Evolutionary conservation across 2,329 filamentous ascomycete genomes (phyloP).

Genomic region (Diaporthe amygdali): DNA sequence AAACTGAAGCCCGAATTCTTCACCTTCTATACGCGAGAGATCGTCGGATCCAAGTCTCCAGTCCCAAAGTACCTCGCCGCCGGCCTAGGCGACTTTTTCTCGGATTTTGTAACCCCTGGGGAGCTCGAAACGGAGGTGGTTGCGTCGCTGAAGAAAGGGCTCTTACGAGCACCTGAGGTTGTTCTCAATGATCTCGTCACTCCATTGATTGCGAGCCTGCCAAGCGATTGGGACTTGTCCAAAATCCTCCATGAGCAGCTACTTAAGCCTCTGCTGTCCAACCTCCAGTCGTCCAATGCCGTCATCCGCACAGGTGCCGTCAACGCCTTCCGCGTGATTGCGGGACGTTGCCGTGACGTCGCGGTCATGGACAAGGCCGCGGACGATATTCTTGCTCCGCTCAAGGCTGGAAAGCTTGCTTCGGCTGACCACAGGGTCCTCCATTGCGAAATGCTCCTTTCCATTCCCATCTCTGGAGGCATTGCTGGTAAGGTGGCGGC

Average conservation of each 20-base stretch:
- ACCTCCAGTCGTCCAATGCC: conserved; percentile 87
- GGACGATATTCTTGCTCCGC: conserved; percentile 77
- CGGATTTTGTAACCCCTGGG: conserved; percentile 71
- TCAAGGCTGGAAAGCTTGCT: conserved; percentile 84
- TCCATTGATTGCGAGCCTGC: conserved; percentile 73
- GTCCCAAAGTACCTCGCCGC: conserved; percentile 75
- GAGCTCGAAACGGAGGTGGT: conserved; percentile 79
- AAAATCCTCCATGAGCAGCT: conserved; percentile 73
- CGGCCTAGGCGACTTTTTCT: conserved; percentile 83
- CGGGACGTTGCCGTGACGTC: conserved; percentile 63
- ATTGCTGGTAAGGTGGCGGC: conserved; percentile 71
- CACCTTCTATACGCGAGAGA: conserved; percentile 83
- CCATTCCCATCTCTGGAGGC: conserved; percentile 63
- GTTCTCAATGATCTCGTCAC: conserved; percentile 80
- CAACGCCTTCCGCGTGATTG: conserved; percentile 74
- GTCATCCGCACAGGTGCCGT: conserved; percentile 78
- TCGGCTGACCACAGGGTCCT: conserved; percentile 84
- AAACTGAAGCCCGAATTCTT: conserved; percentile 75
- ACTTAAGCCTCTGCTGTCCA: conserved; percentile 86
- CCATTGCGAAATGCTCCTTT: conserved; percentile 80
- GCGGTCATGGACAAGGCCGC: conserved; percentile 68
- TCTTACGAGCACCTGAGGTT: conserved; percentile 89
- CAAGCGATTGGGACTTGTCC: conserved; percentile 77
- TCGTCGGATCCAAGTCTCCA: conserved; percentile 77
- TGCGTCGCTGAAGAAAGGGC: conserved; percentile 84